Evolutionary conservation across 164 flowering plant genomes (phyloP).

Genomic region (Vitis rupestris): DNA sequence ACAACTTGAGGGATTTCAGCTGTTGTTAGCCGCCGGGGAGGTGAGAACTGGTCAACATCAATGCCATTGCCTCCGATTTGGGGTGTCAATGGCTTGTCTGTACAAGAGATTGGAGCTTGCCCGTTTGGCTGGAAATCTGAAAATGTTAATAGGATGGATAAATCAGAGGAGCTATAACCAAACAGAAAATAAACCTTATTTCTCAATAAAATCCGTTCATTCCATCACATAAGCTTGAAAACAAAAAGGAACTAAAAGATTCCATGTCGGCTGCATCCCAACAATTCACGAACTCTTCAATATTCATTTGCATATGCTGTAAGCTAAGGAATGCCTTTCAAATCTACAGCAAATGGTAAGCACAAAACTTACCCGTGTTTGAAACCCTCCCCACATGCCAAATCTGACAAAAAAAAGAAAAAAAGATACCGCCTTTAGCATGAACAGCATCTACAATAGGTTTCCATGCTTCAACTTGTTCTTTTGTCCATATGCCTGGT

Average conservation of each 20-base stretch:
- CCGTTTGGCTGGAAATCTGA: constrained; percentile 55
- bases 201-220: no score
- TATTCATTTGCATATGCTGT: no score
- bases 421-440: constrained; percentile 38
- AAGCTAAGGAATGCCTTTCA: background rate
- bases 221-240: background rate
- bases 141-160: background rate
- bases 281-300: no score
- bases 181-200: no score
- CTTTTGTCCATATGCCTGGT: constrained; percentile 55
- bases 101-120: constrained; percentile 46
- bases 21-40: constrained; percentile 35
- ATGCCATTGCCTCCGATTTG: constrained; percentile 30
- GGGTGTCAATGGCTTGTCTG: constrained; percentile 35
- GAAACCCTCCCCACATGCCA: constrained; percentile 56
- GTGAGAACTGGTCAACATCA: constrained; percentile 21
- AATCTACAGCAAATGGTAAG: no score
- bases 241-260: background rate
- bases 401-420: constrained; percentile 49
- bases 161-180: background rate
- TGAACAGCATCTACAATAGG: constrained; percentile 57
- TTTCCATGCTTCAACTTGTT: constrained; percentile 65
- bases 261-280: background rate
- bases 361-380: constrained; percentile 9
- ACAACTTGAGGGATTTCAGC: constrained; percentile 36